A percentile compares a stretch with the other conserved stretches of the same genome.
phyloP scores from a whole-genome alignment of 2,329 filamentous ascomycete species.

The Parasarocladium wereldwijsianum region DNA sequence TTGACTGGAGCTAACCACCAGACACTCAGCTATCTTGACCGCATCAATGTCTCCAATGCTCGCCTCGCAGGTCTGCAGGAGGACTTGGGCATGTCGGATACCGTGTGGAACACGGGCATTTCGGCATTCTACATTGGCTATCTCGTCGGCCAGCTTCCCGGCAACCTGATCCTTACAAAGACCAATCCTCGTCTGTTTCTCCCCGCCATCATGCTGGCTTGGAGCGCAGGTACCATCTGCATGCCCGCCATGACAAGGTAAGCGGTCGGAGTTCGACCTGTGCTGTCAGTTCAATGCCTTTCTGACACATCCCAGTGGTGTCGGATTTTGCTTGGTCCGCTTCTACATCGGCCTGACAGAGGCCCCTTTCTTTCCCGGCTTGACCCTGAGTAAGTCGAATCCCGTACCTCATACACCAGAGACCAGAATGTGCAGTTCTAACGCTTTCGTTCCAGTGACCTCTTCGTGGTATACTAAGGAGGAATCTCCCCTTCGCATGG shows the following conservation, averaged over 20 bases:
- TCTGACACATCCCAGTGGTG: constrained; percentile 7
- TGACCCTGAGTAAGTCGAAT: constrained; percentile 21
- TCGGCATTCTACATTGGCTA: constrained; percentile 29
- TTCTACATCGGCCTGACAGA: constrained; percentile 16
- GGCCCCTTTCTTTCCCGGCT: constrained; percentile 29
- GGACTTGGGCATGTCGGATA: constrained; percentile 18
- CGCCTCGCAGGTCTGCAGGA: constrained; percentile 18
- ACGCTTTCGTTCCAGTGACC: constrained; percentile 12
- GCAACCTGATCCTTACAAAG: constrained; percentile 26
- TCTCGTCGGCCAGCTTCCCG: constrained; percentile 26
- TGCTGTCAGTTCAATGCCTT: no score
- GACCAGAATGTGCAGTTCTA: no score
- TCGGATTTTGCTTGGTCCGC: constrained; percentile 11
- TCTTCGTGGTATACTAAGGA: constrained; percentile 30
- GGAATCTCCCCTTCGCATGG: constrained; percentile 21
- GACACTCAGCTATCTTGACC: constrained; percentile 28
- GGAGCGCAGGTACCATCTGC: constrained; percentile 23
- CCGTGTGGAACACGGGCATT: constrained; percentile 22
- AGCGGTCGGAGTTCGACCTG: no score
- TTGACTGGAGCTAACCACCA: neutral
- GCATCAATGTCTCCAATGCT: constrained; percentile 32
- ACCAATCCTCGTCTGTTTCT: constrained; percentile 19
- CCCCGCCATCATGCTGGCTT: constrained; percentile 23
- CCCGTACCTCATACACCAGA: neutral
- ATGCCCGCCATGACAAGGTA: constrained; percentile 23